These are phyloP conservation scores for Emergomyces orientalis DNA, from an alignment of 2,329 filamentous ascomycete genomes.

Conservation along the genomic window DNA sequence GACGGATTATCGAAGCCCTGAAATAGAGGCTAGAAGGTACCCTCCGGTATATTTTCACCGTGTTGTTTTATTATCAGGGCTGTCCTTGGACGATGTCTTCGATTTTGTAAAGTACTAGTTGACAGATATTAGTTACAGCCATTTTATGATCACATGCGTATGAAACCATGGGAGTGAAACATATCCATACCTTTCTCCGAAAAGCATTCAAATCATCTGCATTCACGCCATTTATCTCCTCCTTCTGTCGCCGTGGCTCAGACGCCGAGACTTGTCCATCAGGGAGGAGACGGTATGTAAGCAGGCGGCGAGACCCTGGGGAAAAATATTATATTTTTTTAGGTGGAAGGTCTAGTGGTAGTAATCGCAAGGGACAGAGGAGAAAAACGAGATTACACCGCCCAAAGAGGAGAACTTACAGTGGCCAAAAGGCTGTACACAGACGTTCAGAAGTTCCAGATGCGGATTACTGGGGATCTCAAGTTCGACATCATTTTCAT, in stretches of 20 bases:
- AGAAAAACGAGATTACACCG: not conserved
- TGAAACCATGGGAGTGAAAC: too few species aligned
- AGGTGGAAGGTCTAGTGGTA: not conserved
- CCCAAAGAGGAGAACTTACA: constrained; percentile 46
- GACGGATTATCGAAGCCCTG: not conserved
- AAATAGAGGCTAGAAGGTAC: not conserved
- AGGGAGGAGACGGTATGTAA: constrained; percentile 69
- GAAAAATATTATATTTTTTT: not conserved
- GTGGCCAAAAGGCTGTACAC: constrained; percentile 80
- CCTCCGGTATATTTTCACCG: not conserved
- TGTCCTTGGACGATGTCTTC: not conserved
- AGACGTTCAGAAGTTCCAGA: constrained; percentile 64
- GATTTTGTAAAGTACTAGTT: constrained; percentile 6
- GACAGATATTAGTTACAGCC: not conserved
- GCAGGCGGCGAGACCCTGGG: constrained; percentile 73
- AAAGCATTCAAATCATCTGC: constrained; percentile 63
- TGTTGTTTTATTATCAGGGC: not conserved
- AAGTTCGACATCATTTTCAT: constrained; percentile 67
- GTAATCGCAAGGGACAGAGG: not conserved
- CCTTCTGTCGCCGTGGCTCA: constrained; percentile 27
- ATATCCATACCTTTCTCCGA: constrained; percentile 41
- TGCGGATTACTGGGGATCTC: constrained; percentile 66
- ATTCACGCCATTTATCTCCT: constrained; percentile 35
- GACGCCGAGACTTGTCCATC: constrained; percentile 41
- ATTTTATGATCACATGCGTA: too few species aligned